Evolutionary conservation across 768 basidiomycete species (phyloP).

Genomic region (Crassisporium funariophilum): DNA sequence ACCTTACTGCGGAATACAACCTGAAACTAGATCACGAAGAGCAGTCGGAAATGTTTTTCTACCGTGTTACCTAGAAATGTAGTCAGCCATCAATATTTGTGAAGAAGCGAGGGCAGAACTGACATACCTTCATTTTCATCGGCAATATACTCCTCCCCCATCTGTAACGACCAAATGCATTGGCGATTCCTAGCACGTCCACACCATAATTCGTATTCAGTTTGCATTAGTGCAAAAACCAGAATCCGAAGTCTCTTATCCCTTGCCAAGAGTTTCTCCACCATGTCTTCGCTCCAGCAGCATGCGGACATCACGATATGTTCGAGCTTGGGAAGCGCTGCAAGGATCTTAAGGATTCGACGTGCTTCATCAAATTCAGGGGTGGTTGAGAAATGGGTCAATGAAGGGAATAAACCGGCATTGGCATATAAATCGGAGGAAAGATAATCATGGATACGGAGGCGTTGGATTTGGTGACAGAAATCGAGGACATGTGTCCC

Average conservation of each 20-base stretch:
- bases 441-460: constrained; percentile 20
- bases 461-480: constrained; percentile 22
- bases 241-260: constrained; percentile 17
- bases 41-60: too few species aligned
- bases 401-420: constrained; percentile 9
- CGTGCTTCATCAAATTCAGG: neutral
- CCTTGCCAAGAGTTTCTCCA: constrained; percentile 3
- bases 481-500: constrained; percentile 5
- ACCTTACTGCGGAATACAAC: too few species aligned
- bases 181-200: constrained; percentile 13
- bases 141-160: constrained; percentile 6
- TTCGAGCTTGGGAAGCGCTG: constrained; percentile 8
- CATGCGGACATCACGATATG: constrained; percentile 19
- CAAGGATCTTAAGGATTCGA: neutral
- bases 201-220: constrained; percentile 21
- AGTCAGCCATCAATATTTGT: too few species aligned
- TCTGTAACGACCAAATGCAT: constrained; percentile 18
- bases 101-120: too few species aligned
- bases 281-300: constrained; percentile 18
- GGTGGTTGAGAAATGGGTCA: constrained; percentile 20
- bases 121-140: too few species aligned
- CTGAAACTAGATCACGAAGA: too few species aligned
- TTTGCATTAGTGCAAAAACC: constrained; percentile 14
- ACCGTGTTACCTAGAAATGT: too few species aligned
- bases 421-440: constrained; percentile 12